Evolutionary conservation across 2,329 filamentous ascomycete species (phyloP), one percentile per base, ranked within the genome.

Genomic region (Shiraia sp.): DNA sequence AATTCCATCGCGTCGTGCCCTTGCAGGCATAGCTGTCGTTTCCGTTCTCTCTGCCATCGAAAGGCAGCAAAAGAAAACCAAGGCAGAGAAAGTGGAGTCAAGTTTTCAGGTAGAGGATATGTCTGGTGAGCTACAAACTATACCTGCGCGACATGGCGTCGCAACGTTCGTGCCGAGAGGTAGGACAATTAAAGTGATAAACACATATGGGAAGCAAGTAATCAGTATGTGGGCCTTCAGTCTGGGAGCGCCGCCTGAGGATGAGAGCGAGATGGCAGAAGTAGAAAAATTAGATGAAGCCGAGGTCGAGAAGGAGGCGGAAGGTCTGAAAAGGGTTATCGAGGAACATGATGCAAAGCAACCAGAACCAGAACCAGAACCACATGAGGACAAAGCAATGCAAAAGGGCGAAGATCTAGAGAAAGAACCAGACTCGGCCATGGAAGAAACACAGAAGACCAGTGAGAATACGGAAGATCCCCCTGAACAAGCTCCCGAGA

Each of bases 141-240:
- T 78, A 39, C 74, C 73, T 9, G 75, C 75, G 14, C 67, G 74
- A 36, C 74, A 76, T 63, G 75, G 74, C 48, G 73, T 73, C 6
- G 75, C 75, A 9, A 77, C 75, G 1, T 77, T 76, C 42, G 75
- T 78, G 42, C 75, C 75, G 4, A 65, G 70, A 15, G 75, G 74
- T 14, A 66, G 73, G 40, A 70, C 67, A 2, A 75, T 78, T 60
- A 77, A 76, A 55, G 73, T 78, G 29, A 69, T 77, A 42, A 77
- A 77, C 42, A 75, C 72, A 1, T 75, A 74, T 44, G 75, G 75
- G n/a, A 72, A 71, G 32, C 75, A 78, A 58, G 71, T 75, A 8
- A 66, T 77, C 16, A 74, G 75, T 42, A 74, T 72, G 16, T 78
- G 75, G 75, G 75, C 73, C 0, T 77, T 78, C 50, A 72, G 72